Evolutionary conservation across 345 rosid genomes (phyloP), one percentile per base, ranked within the genome.

Genomic region (Erodium maritimum): DNA sequence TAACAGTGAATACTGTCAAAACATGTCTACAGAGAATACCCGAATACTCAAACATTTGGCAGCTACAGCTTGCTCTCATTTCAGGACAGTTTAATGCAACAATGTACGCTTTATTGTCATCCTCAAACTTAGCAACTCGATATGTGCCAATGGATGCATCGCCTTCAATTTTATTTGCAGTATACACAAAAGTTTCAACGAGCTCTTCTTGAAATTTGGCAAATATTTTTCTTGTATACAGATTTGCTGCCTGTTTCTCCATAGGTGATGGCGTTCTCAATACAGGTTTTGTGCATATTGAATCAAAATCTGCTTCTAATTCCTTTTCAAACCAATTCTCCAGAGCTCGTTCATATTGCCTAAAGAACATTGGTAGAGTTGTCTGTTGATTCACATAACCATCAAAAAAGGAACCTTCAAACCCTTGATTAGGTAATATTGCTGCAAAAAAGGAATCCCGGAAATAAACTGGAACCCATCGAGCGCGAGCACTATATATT

Each of bases 231-330:
- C 80, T 81, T 17, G 97, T 87, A 65, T 75, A 93, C 54, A 74
- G 77, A 65, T 71, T 70, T 22, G 97, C 96, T 17, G 90, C 97
- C 72, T 87, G 96, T 58, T 81, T 87, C 71, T 93, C 99, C 99
- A 93, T 93, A 7, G 99, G 99, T n/a, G 99, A 93, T 18, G 99
- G 97, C 16, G 97, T 93, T 69, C 79, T 79, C 72, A 85, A 70
- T 60, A 79, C 67, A 54, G 91, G 95, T 22, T 81, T 58, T 16
- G 90, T 80, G 81, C 84, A 85, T 45, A 78, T 70, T 67, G 99
- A 80, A 53, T 87, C 95, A 60, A 77, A 83, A 80, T 93, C 96
- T 23, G 97, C 96, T 74, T 85, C 95, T 58, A 71, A 65, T 72
- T 93, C 96, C 78, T 73, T 79, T 72, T 90, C 91, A 71, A 87